phyloP scores from a whole-genome alignment of 805 yeast genomes.

The Lipomyces yamadae region DNA sequence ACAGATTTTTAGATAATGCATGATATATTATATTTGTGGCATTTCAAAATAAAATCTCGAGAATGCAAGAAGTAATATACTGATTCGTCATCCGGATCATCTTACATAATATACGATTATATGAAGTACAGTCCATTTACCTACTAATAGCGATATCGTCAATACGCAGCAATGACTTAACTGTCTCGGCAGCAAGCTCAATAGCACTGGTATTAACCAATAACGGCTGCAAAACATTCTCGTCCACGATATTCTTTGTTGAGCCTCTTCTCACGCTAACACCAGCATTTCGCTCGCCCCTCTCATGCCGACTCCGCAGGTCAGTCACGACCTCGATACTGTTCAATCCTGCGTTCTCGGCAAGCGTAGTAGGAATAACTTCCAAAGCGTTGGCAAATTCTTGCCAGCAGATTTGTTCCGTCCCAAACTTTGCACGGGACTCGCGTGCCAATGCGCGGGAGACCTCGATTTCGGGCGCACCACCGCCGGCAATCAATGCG shows the following conservation, averaged over 20 bases:
- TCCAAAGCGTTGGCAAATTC: slow-evolving; percentile 92
- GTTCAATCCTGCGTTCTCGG: slow-evolving; percentile 93
- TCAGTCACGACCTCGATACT: slow-evolving; percentile 92
- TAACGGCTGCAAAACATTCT: slow-evolving; percentile 95
- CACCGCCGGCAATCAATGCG: slow-evolving; percentile 97
- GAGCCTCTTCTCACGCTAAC: slow-evolving; percentile 93
- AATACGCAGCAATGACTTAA: slow-evolving; percentile 91
- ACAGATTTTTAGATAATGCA: no score
- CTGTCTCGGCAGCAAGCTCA: slow-evolving; percentile 93
- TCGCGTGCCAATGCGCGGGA: slow-evolving; percentile 75
- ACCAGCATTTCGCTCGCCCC: slow-evolving; percentile 93
- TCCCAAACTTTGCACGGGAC: slow-evolving; percentile 74
- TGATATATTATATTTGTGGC: no score
- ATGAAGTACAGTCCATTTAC: slow-evolving; percentile 42
- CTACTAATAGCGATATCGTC: slow-evolving; percentile 96
- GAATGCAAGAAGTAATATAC: no score
- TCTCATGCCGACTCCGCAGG: slow-evolving; percentile 85
- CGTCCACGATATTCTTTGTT: slow-evolving; percentile 86
- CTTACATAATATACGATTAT: no score
- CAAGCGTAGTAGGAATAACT: slow-evolving; percentile 89
- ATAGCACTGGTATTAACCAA: slow-evolving; percentile 93
- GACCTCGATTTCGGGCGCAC: slow-evolving; percentile 95
- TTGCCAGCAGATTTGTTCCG: slow-evolving; percentile 86
- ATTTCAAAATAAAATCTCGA: no score
- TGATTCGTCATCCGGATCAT: no score